Evolutionary conservation across 306 rosid genomes (phyloP).

Genomic region (Inga oerstediana): DNA sequence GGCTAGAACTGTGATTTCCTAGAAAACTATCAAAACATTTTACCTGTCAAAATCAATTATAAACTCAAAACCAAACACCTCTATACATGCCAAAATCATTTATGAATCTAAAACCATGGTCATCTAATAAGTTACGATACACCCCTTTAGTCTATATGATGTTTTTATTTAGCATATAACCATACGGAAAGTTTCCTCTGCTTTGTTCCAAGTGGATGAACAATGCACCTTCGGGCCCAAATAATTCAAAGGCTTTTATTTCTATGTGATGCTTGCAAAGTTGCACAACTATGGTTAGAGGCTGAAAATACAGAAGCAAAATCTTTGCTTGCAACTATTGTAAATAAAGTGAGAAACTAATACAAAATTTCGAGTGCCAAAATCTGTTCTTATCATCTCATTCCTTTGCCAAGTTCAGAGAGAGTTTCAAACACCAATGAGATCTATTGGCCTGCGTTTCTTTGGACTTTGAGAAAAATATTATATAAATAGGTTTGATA

Average conservation of each 20-base stretch:
- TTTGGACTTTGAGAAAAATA: not conserved
- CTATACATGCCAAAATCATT: too few species aligned
- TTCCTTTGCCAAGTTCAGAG: not conserved
- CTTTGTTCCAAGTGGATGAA: not conserved
- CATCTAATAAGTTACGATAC: too few species aligned
- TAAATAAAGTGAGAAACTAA: not conserved
- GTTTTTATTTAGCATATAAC: not conserved
- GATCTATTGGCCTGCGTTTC: not conserved
- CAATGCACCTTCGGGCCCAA: not conserved
- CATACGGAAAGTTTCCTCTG: constrained; percentile 2
- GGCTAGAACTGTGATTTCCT: too few species aligned
- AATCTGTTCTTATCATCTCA: not conserved
- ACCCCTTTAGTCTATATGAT: not conserved
- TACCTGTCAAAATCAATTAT: too few species aligned
- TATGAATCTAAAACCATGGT: too few species aligned
- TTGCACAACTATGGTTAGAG: constrained; percentile 20
- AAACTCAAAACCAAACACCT: too few species aligned
- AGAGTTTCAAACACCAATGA: not conserved
- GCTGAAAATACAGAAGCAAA: constrained; percentile 1
- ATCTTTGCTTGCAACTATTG: constrained; percentile 12
- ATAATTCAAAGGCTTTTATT: not conserved
- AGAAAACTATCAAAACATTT: too few species aligned
- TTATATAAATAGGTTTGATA: not conserved
- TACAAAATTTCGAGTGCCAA: not conserved
- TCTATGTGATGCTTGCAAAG: constrained; percentile 24